Evolutionary conservation across 352 stramenopile genomes (phyloP).

Genomic region (Globisporangium paroecandrum): DNA sequence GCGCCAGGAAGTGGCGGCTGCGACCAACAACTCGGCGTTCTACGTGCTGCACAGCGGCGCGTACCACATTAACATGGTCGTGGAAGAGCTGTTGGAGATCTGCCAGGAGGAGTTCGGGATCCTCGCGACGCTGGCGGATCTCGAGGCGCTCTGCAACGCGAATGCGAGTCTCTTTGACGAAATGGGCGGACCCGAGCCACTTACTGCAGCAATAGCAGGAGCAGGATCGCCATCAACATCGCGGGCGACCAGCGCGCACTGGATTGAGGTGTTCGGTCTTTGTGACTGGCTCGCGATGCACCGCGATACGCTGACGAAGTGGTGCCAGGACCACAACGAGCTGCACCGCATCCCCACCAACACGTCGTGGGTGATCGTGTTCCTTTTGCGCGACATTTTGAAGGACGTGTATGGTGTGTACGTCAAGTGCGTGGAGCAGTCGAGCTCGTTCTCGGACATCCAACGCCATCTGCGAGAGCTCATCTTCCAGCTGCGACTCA

Average conservation of each 20-base stretch:
- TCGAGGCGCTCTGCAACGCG: constrained; percentile 32
- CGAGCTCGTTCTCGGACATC: constrained; percentile 31
- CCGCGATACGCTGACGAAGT: constrained; percentile 41
- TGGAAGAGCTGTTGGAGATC: constrained; percentile 43
- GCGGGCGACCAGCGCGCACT: constrained; percentile 25
- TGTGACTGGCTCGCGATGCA: constrained; percentile 48
- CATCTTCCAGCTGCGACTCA: constrained; percentile 44
- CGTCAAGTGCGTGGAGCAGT: constrained; percentile 28
- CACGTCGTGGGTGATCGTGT: constrained; percentile 43
- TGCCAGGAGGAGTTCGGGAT: constrained; percentile 40
- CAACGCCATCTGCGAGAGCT: constrained; percentile 44
- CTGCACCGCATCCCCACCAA: constrained; percentile 19
- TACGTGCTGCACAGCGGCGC: constrained; percentile 40
- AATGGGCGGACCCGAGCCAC: constrained; percentile 20
- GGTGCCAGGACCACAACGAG: constrained; percentile 30
- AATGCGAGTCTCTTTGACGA: constrained; percentile 20
- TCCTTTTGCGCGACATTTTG: constrained; percentile 43
- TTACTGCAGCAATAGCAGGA: background rate
- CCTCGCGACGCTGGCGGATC: constrained; percentile 27
- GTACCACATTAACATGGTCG: constrained; percentile 38
- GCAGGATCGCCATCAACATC: background rate
- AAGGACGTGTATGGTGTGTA: constrained; percentile 39
- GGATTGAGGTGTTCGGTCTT: constrained; percentile 34
- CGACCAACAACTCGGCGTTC: constrained; percentile 29
- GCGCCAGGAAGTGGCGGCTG: constrained; percentile 21